phyloP scores from a whole-genome alignment of 306 rosid genomes.

The Prunus davidiana region DNA sequence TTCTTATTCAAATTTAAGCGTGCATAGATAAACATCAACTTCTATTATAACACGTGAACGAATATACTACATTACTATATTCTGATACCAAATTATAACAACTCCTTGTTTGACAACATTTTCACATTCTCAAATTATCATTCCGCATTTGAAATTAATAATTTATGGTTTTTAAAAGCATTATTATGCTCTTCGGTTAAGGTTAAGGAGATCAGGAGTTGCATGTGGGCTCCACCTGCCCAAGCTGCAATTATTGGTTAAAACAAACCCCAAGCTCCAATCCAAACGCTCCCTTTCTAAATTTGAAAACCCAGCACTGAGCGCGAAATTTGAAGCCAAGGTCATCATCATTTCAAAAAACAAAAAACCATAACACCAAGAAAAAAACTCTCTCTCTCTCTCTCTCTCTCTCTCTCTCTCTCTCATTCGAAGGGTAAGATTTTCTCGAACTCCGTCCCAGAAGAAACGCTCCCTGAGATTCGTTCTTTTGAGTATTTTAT shows the following conservation, averaged over 20 bases:
- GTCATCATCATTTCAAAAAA: background rate
- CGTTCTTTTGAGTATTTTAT: conserved; percentile 1
- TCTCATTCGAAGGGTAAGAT: background rate
- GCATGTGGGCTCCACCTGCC: background rate
- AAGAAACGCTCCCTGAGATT: background rate
- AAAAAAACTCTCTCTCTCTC: background rate
- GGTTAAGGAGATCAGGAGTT: background rate
- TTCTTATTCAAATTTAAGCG: too few species aligned
- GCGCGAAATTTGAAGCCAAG: conserved; percentile 26
- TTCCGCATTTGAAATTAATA: too few species aligned
- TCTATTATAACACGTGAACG: too few species aligned
- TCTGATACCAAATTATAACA: too few species aligned
- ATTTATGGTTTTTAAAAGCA: too few species aligned
- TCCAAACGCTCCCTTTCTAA: conserved; percentile 11
- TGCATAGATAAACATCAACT: too few species aligned
- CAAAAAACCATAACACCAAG: background rate
- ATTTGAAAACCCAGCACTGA: conserved; percentile 20
- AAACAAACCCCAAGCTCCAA: background rate
- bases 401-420: too few species aligned
- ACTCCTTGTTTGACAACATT: too few species aligned
- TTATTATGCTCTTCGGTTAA: background rate
- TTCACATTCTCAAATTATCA: too few species aligned
- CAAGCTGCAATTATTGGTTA: background rate
- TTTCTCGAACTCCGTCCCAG: conserved; percentile 7
- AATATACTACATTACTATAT: too few species aligned